A percentile compares a stretch with the other conserved stretches of the same genome.
phyloP scores from a whole-genome alignment of 139 green algal genomes.

The Coelastrella sp. region DNA sequence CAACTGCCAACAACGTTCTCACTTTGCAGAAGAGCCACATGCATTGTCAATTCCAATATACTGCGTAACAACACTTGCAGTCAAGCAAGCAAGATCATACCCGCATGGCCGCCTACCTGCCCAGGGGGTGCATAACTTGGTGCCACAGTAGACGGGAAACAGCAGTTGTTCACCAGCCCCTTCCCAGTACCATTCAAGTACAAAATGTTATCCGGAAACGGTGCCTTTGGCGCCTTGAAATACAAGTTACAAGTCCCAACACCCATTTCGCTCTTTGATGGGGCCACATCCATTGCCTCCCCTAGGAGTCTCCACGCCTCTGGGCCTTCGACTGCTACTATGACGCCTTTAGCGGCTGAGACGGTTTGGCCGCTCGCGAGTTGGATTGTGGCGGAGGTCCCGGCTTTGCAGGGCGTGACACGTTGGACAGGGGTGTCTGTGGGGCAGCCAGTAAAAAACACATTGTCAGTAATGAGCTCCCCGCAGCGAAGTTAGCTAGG shows the following conservation, averaged over 20 bases:
- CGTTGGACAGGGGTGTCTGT: constrained; percentile 32
- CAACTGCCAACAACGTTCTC: constrained; percentile 85
- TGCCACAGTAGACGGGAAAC: constrained; percentile 91
- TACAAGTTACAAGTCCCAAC: constrained; percentile 96
- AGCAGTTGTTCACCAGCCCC: constrained; percentile 93
- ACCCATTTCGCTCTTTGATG: constrained; percentile 71
- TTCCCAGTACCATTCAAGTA: constrained; percentile 91
- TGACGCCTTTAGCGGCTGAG: constrained; percentile 71
- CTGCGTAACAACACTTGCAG: too few species aligned
- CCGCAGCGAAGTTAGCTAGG: too few species aligned
- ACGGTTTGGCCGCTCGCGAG: constrained; percentile 66
- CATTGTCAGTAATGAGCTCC: background rate
- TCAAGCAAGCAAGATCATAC: too few species aligned
- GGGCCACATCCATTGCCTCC: constrained; percentile 52
- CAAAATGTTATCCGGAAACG: constrained; percentile 82
- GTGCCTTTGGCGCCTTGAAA: constrained; percentile 70
- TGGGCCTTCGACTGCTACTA: constrained; percentile 90
- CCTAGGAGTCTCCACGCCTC: constrained; percentile 81
- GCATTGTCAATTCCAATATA: background rate
- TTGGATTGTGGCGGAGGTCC: constrained; percentile 44
- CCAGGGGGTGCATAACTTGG: constrained; percentile 91
- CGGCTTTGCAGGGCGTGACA: constrained; percentile 23
- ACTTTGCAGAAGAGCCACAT: constrained; percentile 67
- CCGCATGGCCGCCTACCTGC: constrained; percentile 55
- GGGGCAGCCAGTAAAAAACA: background rate